phyloP scores from a whole-genome alignment of 768 basidiomycete genomes.

The Termitomyces titanicus region DNA sequence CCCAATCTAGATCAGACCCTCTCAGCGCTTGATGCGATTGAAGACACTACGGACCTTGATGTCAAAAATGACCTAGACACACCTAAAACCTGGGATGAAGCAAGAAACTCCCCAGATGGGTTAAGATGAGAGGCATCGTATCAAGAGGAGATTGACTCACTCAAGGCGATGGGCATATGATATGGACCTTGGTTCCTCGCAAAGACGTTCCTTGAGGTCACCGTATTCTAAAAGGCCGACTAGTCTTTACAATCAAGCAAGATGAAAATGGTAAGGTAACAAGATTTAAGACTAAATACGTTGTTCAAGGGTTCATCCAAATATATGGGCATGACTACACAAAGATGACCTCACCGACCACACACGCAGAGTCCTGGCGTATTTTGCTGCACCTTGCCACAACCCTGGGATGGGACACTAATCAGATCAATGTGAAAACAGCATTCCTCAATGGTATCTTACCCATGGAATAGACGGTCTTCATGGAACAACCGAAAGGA shows the following conservation, averaged over 20 bases:
- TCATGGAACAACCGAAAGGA: slow-evolving; percentile 30
- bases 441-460: slow-evolving; percentile 17
- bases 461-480: slow-evolving; percentile 25
- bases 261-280: slow-evolving; percentile 21
- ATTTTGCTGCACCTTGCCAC: slow-evolving; percentile 25
- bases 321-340: slow-evolving; percentile 3
- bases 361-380: slow-evolving; percentile 20
- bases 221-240: background rate
- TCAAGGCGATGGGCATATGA: slow-evolving; percentile 6
- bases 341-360: background rate
- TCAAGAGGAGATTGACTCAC: background rate
- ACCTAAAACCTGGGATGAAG: background rate
- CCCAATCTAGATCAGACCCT: background rate
- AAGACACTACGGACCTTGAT: background rate
- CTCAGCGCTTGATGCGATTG: background rate
- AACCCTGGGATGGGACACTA: slow-evolving; percentile 18
- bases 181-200: background rate
- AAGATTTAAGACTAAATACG: slow-evolving; percentile 29
- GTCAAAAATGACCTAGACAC: background rate
- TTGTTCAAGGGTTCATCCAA: slow-evolving; percentile 31
- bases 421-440: slow-evolving; percentile 30
- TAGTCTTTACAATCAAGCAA: slow-evolving; percentile 20
- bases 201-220: background rate
- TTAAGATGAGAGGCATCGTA: background rate
- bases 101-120: background rate